Percentiles rank a stretch among this genome's conserved stretches.
phyloP scores from a whole-genome alignment of 208 protist species.

The Entamoeba histolytica region DNA sequence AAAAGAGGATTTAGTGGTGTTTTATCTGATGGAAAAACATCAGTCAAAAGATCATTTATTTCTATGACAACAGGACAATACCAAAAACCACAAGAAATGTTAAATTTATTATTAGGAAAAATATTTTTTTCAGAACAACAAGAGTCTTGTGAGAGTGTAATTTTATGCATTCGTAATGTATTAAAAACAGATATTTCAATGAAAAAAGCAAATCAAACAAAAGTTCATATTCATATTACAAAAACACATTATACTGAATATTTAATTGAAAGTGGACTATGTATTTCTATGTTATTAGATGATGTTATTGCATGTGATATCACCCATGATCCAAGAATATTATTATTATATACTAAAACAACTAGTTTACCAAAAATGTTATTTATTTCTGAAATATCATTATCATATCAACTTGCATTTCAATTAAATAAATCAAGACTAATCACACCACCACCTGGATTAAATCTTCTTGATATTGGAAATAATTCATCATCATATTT shows the following conservation, averaged over 20 bases:
- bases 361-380: not conserved
- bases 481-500: too few species aligned
- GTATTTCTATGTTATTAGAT: not conserved
- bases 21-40: conserved; percentile 3
- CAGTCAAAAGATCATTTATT: not conserved
- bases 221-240: not conserved
- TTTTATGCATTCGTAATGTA: not conserved
- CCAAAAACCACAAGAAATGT: not conserved
- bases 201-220: not conserved
- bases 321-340: not conserved
- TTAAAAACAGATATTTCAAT: not conserved
- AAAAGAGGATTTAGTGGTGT: conserved; percentile 18
- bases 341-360: not conserved
- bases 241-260: not conserved
- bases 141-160: not conserved
- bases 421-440: too few species aligned
- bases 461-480: too few species aligned
- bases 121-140: not conserved
- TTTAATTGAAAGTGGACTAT: not conserved
- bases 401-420: too few species aligned
- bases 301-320: not conserved
- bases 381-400: too few species aligned
- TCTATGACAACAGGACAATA: not conserved
- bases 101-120: not conserved
- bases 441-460: too few species aligned